Base-by-base conservation (phyloP, 305 asterid genomes). In the Fraxinus nigra region DNA sequence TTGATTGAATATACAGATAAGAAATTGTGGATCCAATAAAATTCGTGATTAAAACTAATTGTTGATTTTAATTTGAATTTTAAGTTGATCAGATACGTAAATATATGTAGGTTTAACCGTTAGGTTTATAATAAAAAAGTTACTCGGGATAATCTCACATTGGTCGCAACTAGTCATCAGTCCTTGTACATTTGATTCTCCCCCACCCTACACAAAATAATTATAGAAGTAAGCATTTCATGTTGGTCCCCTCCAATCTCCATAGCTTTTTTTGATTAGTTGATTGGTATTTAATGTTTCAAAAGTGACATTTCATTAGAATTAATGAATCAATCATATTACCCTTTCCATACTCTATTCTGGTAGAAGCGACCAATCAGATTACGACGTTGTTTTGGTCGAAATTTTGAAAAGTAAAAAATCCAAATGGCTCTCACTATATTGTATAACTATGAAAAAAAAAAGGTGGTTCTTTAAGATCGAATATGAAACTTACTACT, bases 251-350 rank as follows among this genome's bases (percentile, higher is more conserved):
- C 72, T 20, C 69, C 26, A 56, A n/a, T 56, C 65, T 56, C 32
- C 34, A 63, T 24, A 63, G 7, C 34, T 61, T 0, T 59, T 59
- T 18, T 59, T 20, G 13, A 59, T 59, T 63, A 24, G 26, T 10
- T 20, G 46, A 75, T 78, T 43, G 74, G 40, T 38, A 37, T 13
- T 77, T 65, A 77, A 82, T 67, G 77, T n/a, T 70, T 38, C 78
- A 24, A 77, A 30, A 77, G 81, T 51, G 85, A 82, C 84, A 46
- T 33, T 30, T 77, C 85, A 56, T 6, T 48, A 56, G 24, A 67
- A 77, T 46, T 22, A 77, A 72, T 14, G 70, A 77, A 77, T 79
- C 85, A 34, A 46, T 67, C 72, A 28, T 8, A 40, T 77, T 82
- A 61, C 73, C 7, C 73, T 10, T 65, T 65, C 13, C 34, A 8